These are phyloP conservation scores for Aspergillus ellipticus DNA, from an alignment of 495 filamentous ascomycete species.

Conservation along the genomic window DNA sequence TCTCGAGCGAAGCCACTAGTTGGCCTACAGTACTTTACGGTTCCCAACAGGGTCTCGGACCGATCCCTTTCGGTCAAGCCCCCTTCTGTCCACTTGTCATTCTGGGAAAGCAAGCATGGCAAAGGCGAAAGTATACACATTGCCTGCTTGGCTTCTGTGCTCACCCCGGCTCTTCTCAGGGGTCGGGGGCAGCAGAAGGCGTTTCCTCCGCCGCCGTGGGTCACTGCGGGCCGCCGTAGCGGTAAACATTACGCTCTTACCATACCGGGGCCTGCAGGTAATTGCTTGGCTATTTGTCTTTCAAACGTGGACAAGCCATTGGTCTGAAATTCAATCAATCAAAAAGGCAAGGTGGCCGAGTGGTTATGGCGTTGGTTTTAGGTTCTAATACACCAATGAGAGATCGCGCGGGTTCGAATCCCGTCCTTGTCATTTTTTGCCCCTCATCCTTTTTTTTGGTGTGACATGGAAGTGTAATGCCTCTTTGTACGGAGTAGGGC, in stretches of 20 bases:
- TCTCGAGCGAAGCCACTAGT: neutral
- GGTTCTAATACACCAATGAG: neutral
- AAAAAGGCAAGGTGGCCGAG: neutral
- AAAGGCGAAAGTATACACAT: slow-evolving; percentile 8
- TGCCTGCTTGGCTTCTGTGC: neutral
- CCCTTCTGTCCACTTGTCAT: neutral
- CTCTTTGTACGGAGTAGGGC: too few species aligned
- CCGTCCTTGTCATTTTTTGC: neutral
- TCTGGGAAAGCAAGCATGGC: neutral
- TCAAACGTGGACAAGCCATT: too few species aligned
- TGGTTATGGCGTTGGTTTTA: too few species aligned
- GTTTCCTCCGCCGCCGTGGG: slow-evolving; percentile 22
- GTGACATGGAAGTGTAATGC: too few species aligned
- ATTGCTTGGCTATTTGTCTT: neutral
- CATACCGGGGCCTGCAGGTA: neutral
- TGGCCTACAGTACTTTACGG: neutral
- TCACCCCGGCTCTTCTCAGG: slow-evolving; percentile 23
- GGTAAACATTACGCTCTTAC: neutral
- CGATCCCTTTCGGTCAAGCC: neutral
- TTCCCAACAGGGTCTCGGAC: neutral
- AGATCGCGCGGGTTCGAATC: neutral
- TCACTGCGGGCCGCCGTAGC: slow-evolving; percentile 30
- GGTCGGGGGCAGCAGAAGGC: slow-evolving; percentile 21
- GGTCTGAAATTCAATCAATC: neutral
- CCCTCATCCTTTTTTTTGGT: neutral